Evolutionary conservation across 2,329 filamentous ascomycete genomes (phyloP), one percentile per base, ranked within the genome.

Genomic region (Ophiocordyceps australis): DNA sequence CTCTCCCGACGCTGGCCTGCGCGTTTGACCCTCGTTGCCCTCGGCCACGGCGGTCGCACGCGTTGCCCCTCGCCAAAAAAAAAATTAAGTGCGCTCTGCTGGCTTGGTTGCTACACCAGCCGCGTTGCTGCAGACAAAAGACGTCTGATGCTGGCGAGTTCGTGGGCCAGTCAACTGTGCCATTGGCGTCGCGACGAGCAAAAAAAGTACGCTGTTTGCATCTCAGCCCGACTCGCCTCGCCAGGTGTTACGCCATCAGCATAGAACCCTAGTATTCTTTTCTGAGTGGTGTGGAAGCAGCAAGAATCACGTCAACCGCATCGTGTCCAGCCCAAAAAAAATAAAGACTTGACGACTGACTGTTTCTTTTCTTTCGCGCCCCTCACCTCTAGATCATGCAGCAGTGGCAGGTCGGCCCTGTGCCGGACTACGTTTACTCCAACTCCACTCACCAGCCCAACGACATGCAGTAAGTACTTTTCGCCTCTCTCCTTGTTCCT

Each of bases 391-490:
- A 65, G 61, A 60, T 50, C 51, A 68, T 68, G 63, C 59, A 68
- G 54, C 62, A 66, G 51, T 68, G 63, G 63, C 60, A 66, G 49
- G 59, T 68, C 47, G 61, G 62, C 52, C 62, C 62, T 38, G 56
- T 68, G 50, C 62, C 62, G 52, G 62, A 65, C 49, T 65, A 65
- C 53, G 56, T 66, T 40, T 65, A 63, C 52, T 50, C 57, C 45
- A 61, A 57, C 49, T 53, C 54, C 48, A 52, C 59, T 40, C 60
- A 62, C 41, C 59, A 60, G 42, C 52, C 57, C 38, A 62, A 58
- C 51, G 60, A 65, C 36, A 61, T 66, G 47, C 62, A 66, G 63
- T 68, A 55, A 67, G 64, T 67, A 55, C 28, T 30, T 22, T 30
- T 30, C 45, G 44, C 48, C 44, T 27, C 31, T 46, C 31, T 38